Evolutionary conservation across 2,329 filamentous ascomycete species (phyloP), one percentile per base, ranked within the genome.

Genomic region (Colletotrichum sp.): DNA sequence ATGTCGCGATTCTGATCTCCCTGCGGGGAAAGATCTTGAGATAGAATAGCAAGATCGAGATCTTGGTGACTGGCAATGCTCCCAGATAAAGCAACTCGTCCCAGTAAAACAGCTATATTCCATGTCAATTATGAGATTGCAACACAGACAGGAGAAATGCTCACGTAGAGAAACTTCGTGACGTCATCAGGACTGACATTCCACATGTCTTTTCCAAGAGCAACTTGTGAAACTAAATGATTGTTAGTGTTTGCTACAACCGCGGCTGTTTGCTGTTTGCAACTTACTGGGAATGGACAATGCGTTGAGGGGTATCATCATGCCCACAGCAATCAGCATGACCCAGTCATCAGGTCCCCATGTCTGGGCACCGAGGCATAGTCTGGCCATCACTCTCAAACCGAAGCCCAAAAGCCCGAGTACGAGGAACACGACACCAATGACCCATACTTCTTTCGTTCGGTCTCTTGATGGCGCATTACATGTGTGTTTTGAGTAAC

Each of bases 331-430:
- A 22, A 79, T 74, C 6, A 84, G 73, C 80, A 86, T 84, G 13
- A 86, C 78, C 77, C 84, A 86, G 76, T 88, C 86, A 34, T 88
- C 86, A 4, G 82, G 19, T n/a, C 82, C 82, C 82, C 82, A 84
- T 9, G 76, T 72, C 36, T 80, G 81, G 1, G 79, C 68, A 12
- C 81, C 79, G 25, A 82, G 55, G 48, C 73, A 68, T 5, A 84
- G 32, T n/a, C 81, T 79, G 16, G 83, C 79, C 55, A 79, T 22
- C 16, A 82, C 81, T 59, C 83, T 79, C 25, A 83, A 74, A 27
- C 78, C 63, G 61, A 84, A 84, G 25, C 81, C 81, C 9, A 81
- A 8, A 6, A 84, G 70, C 15, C 82, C 82, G 6, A 83, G 55
- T 4, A 69, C 77, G 16, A 80, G 80, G 39, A 83, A 83, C 3